Percentiles rank a stretch among this genome's conserved stretches.
Conservation (phyloP, 1,284 basidiomycete species). For the Vanrija pseudolonga region DNA sequence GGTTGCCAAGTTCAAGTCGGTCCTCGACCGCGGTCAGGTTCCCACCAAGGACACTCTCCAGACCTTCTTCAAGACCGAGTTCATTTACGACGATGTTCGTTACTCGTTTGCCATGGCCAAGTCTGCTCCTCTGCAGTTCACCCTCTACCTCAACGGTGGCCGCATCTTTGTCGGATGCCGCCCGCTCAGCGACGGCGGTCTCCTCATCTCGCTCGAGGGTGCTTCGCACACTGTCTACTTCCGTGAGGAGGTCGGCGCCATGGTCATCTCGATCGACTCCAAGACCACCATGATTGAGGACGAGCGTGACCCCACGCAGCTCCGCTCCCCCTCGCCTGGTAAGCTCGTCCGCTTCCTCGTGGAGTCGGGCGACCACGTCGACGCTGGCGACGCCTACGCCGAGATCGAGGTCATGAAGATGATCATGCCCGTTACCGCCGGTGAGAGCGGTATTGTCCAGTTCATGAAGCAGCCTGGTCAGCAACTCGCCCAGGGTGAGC, state of each 20-base stretch:
- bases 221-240: slow-evolving; percentile 98
- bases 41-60: slow-evolving; percentile 91
- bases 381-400: slow-evolving; percentile 92
- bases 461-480: slow-evolving; percentile 98
- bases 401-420: slow-evolving; percentile 99
- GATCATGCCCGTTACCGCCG: slow-evolving; percentile 97
- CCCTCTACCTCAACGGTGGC: slow-evolving; percentile 93
- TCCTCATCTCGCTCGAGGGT: slow-evolving; percentile 85
- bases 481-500: slow-evolving; percentile 94
- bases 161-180: slow-evolving; percentile 84
- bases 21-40: slow-evolving; percentile 94
- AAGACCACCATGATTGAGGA: slow-evolving; percentile 99
- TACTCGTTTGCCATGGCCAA: slow-evolving; percentile 96
- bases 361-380: slow-evolving; percentile 95
- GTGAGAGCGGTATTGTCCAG: slow-evolving; percentile 92
- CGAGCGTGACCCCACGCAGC: slow-evolving; percentile 98
- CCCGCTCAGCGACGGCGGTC: slow-evolving; percentile 89
- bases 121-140: slow-evolving; percentile 83
- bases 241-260: slow-evolving; percentile 94
- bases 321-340: slow-evolving; percentile 92
- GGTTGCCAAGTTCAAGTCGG: slow-evolving; percentile 88
- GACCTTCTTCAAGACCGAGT: slow-evolving; percentile 95
- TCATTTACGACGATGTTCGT: slow-evolving; percentile 94
- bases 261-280: slow-evolving; percentile 89
- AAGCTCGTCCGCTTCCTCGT: slow-evolving; percentile 94